These are phyloP conservation scores for Cordyceps cicadae DNA, from an alignment of 2,329 filamentous ascomycete species.

Conservation along the genomic window DNA sequence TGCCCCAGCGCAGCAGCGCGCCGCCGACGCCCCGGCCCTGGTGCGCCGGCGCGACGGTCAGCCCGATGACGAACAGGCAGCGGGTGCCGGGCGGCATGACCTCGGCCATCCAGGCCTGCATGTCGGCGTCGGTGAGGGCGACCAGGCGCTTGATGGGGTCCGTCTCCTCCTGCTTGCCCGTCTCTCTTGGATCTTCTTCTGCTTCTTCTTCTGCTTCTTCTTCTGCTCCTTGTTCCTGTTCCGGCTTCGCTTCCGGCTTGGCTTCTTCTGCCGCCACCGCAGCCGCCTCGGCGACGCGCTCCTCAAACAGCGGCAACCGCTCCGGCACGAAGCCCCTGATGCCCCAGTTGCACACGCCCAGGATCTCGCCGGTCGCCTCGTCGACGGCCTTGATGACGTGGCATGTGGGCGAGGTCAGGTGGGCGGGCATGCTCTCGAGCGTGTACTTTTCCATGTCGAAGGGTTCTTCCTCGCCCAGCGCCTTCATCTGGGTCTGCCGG, in stretches of 20 bases:
- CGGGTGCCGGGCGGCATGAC: slow-evolving; percentile 25
- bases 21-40: slow-evolving; percentile 25
- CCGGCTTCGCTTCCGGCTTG: not conserved
- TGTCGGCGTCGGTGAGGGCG: slow-evolving; percentile 22
- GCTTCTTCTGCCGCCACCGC: not conserved
- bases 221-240: not conserved
- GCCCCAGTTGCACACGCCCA: slow-evolving; percentile 26
- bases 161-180: slow-evolving; percentile 1
- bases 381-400: slow-evolving; percentile 27
- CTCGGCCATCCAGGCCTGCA: slow-evolving; percentile 23
- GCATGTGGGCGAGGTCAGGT: slow-evolving; percentile 17
- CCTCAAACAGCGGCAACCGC: slow-evolving; percentile 17
- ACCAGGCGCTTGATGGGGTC: slow-evolving; percentile 23
- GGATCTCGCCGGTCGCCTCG: slow-evolving; percentile 19
- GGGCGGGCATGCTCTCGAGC: slow-evolving; percentile 17
- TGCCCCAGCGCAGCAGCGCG: slow-evolving; percentile 25
- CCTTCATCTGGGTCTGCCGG: slow-evolving; percentile 30
- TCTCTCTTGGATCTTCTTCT: too few relatives aligned
- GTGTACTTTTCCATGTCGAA: slow-evolving; percentile 22
- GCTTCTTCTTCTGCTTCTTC: not conserved
- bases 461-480: slow-evolving; percentile 19
- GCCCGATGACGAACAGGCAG: slow-evolving; percentile 25
- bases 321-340: slow-evolving; percentile 22
- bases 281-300: not conserved
- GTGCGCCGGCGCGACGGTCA: slow-evolving; percentile 24